Evolutionary conservation across 805 yeast genomes (phyloP), one percentile per base, ranked within the genome.

Genomic region (Scheffersomyces ergatensis): DNA sequence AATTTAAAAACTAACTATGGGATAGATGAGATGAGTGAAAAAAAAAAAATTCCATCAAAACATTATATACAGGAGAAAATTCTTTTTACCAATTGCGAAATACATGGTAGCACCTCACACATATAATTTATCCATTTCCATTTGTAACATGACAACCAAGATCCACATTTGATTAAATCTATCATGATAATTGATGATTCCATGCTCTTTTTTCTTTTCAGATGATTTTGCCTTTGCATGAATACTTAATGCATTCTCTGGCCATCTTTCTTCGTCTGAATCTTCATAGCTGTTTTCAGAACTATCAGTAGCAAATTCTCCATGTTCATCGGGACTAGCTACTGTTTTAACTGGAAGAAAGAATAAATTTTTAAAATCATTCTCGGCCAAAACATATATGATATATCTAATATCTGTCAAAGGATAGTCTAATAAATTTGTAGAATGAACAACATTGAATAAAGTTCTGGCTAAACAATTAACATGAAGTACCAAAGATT

Each of bases 341-440:
- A 5, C 29, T 9, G 29, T 26, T 7, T 26, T 21, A 7, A 44
- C 48, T 5, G 61, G 60, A 13, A 55, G 50, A 36, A 46, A 58
- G 38, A 58, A 59, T 5, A 58, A 32, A 2, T 50, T 42, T 15
- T 48, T 49, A 36, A 43, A 58, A 8, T 46, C 34, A n/a, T 43
- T 44, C 3, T 63, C 63, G 7, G 59, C 46, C 11, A 46, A 30
- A n/a, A n/a, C n/a, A 36, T 54, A 60, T 38, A 56, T 49, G 2
- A 52, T 44, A 4, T 48, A 43, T n/a, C 52, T 46, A 14, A 59
- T 34, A 38, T 56, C 54, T 1, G 63, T 51, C 29, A 60, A 29
- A 2, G 63, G 62, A 42, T 49, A 46, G 4, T 56, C 53, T 12
- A 34, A 33, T 16, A 49, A 36, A 15, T 30, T 11, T 15, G 21